These are phyloP conservation scores for Eucalyptus pauciflora DNA, from an alignment of 345 rosid species.

Conservation along the genomic window DNA sequence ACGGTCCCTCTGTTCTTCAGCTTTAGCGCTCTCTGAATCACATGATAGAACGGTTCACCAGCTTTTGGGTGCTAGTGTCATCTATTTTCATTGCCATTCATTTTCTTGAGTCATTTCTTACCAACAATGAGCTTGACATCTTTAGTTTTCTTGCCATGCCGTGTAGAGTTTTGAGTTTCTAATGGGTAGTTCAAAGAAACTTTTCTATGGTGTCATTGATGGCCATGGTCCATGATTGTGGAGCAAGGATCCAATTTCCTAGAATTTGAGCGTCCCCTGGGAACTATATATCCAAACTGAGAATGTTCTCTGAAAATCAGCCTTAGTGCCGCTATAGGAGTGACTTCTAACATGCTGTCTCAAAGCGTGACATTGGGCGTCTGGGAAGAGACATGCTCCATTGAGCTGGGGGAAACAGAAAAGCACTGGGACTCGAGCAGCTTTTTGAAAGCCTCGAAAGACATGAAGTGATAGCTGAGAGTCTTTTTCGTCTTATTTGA, in stretches of 20 bases:
- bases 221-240: constrained; percentile 96
- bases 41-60: neutral
- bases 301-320: neutral
- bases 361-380: neutral
- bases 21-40: neutral
- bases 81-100: neutral
- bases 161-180: neutral
- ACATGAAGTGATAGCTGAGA: neutral
- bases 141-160: neutral
- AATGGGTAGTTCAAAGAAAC: neutral
- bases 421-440: neutral
- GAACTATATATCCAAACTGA: constrained; percentile 4
- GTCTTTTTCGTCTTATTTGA: neutral
- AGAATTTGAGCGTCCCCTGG: constrained; percentile 53
- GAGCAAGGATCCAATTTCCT: constrained; percentile 76
- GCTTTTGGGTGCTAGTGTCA: neutral
- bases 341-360: neutral
- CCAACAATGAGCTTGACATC: neutral
- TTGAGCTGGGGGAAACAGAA: neutral
- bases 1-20: neutral
- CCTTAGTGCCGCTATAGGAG: neutral
- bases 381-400: neutral
- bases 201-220: constrained; percentile 86
- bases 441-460: neutral
- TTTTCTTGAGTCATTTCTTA: neutral